A percentile compares a stretch with the other conserved stretches of the same genome.
These are phyloP conservation scores for Colletotrichum lentis DNA, from an alignment of 2,329 filamentous ascomycete genomes.

Conservation along the genomic window DNA sequence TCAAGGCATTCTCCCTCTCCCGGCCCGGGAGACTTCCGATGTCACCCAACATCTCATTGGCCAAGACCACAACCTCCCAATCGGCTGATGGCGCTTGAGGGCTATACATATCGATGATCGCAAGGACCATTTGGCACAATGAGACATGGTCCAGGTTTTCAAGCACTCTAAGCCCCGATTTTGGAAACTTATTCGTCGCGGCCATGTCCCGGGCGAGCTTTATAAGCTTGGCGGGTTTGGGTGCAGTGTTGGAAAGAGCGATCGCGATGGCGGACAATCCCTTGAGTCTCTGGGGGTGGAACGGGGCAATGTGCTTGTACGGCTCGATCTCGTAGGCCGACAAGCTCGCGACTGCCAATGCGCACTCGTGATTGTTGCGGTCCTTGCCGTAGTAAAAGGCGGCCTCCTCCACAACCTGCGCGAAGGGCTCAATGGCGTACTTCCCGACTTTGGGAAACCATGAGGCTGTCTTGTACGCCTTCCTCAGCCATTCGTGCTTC, in stretches of 20 bases:
- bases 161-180: conserved; percentile 6
- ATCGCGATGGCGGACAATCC: conserved; percentile 61
- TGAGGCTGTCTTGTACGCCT: conserved; percentile 50
- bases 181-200: conserved; percentile 22
- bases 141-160: conserved; percentile 60
- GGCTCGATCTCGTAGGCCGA: conserved; percentile 58
- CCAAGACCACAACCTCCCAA: conserved; percentile 56
- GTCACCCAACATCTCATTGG: conserved; percentile 58
- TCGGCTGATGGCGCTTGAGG: conserved; percentile 54
- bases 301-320: conserved; percentile 59
- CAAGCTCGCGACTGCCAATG: conserved; percentile 59
- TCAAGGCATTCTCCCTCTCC: conserved; percentile 53
- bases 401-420: conserved; percentile 55
- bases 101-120: conserved; percentile 56
- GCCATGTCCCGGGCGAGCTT: conserved; percentile 42
- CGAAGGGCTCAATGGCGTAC: conserved; percentile 61
- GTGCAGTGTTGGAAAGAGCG: conserved; percentile 59
- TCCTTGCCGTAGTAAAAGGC: conserved; percentile 55
- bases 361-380: conserved; percentile 52
- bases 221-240: conserved; percentile 47
- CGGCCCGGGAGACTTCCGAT: conserved; percentile 57
- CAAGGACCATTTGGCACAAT: conserved; percentile 61
- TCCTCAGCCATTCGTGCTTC: conserved; percentile 43
- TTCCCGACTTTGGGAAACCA: conserved; percentile 49
- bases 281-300: conserved; percentile 60